Base-by-base conservation (phyloP, 1,139 yeast genomes). In the Candida glucosophila region DNA sequence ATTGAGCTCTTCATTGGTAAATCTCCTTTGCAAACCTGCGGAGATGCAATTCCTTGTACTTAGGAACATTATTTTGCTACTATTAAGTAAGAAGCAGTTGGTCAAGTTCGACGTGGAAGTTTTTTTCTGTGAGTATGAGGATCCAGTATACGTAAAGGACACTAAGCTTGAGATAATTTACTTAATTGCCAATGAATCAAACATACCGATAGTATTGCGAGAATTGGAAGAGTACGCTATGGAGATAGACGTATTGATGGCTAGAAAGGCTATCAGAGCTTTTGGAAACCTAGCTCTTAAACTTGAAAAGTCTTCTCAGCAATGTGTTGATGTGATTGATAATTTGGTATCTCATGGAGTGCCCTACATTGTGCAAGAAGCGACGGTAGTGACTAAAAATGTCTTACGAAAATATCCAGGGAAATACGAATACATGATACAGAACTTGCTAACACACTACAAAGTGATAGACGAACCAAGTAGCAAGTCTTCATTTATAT, bases 261-360 rank as follows among this genome's bases (percentile, higher is more conserved):
- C 92, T 1, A 60, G 93, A 29, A 83, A 85, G 41, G 85, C 96
- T 0, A 77, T 88, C 3, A 58, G 95, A 31, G 95, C 95, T 0
- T 77, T 90, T 37, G 96, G 96, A 2, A 82, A 85, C 41, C 58
- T 90, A 19, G 94, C 95, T 0, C 76, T 86, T 17, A 85, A 83
- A 41, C 55, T 85, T 14, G 45, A 49, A 6, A 70, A 57, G 26
- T 60, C 68, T 1, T 75, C 90, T 1, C 57, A 65, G 6, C 61
- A 65, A 19, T 82, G 94, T 48, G 79, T 81, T 5, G 69, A 69
- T 10, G 72, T 74, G 1, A 51, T 86, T 5, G 43, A 73, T 26
- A 78, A 70, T 22, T 58, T 85, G 31, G 55, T 79, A 2, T 60
- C 77, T 2, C 76, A 77, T 32, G 80, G 80, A 1, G 73, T 81